A percentile compares a stretch with the other conserved stretches of the same genome.
phyloP scores from a whole-genome alignment of 257 asterid genomes.

The Solanum arcanum region DNA sequence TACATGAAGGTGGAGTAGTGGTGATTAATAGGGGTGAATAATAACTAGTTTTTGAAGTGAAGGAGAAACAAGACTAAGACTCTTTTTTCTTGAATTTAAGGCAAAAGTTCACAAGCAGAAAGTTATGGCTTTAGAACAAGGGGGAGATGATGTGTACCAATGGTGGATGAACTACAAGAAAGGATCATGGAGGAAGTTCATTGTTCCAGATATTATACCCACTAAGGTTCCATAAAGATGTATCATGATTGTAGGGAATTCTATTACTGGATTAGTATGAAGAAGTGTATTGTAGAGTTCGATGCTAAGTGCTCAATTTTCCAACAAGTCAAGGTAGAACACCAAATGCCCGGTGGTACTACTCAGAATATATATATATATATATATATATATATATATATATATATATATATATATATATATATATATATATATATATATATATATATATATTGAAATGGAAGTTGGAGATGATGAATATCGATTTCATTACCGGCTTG shows the following conservation, averaged over 20 bases:
- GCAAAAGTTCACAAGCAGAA: background rate
- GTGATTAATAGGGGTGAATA: background rate
- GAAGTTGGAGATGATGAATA: background rate
- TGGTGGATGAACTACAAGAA: background rate
- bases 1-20: background rate
- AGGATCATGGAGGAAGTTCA: background rate
- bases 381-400: no score
- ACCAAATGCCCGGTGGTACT: background rate
- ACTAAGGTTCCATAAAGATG: background rate
- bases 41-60: background rate
- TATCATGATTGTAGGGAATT: background rate
- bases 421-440: no score
- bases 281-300: background rate
- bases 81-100: background rate
- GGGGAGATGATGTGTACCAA: background rate
- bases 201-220: background rate
- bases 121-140: background rate
- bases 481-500: background rate
- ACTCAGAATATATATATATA: background rate
- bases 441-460: background rate
- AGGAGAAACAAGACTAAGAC: background rate
- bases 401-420: no score
- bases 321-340: background rate
- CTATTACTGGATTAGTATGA: background rate
- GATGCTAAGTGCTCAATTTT: background rate